Evolutionary conservation across 2,329 filamentous ascomycete species (phyloP).

Genomic region (Basipetospora chlamydospora): DNA sequence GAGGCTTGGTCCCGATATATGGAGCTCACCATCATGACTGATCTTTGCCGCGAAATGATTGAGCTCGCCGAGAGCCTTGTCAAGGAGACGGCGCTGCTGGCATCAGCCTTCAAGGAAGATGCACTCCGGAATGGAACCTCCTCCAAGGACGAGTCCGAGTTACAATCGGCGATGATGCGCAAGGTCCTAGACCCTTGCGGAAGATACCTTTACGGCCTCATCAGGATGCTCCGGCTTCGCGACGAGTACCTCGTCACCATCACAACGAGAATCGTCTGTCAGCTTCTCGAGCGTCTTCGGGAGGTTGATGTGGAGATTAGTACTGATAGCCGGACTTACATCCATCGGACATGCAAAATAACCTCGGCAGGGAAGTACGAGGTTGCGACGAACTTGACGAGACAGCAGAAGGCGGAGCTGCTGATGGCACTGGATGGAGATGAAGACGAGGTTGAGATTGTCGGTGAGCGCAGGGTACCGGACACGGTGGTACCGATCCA

Average conservation of each 20-base stretch:
- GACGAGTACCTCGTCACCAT: constrained; percentile 75
- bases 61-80: constrained; percentile 80
- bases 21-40: constrained; percentile 67
- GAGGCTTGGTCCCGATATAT: constrained; percentile 69
- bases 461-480: constrained; percentile 3
- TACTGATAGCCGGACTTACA: constrained; percentile 40
- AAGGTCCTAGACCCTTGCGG: constrained; percentile 20
- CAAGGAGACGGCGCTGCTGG: constrained; percentile 70
- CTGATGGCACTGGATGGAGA: constrained; percentile 46
- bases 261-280: constrained; percentile 68
- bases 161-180: constrained; percentile 23
- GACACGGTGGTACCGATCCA: constrained; percentile 12
- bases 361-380: constrained; percentile 35
- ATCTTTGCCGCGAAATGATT: constrained; percentile 91
- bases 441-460: constrained; percentile 23
- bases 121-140: constrained; percentile 10
- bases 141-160: constrained; percentile 10
- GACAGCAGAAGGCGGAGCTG: constrained; percentile 74
- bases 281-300: constrained; percentile 68
- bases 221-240: constrained; percentile 79
- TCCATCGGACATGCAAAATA: constrained; percentile 50
- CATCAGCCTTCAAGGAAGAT: constrained; percentile 42
- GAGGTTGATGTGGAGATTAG: constrained; percentile 62
- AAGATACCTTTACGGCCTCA: constrained; percentile 36
- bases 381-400: constrained; percentile 65